Evolutionary conservation across 169 alveolate genomes (phyloP).

Genomic region (Eimeria acervulina): DNA sequence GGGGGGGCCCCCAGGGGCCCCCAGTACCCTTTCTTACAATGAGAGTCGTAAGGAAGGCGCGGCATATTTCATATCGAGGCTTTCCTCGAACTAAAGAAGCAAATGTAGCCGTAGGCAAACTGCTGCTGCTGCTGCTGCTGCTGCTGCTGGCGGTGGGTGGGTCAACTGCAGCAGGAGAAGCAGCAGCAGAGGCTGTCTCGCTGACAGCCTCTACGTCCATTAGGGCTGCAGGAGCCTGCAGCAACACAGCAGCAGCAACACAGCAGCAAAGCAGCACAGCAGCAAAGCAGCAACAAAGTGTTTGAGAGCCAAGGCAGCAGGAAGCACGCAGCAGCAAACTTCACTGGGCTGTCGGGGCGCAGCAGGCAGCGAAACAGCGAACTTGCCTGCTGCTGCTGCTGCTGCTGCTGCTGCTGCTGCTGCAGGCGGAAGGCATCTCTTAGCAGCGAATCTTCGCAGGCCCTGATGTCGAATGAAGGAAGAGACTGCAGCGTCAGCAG

Average conservation of each 20-base stretch:
- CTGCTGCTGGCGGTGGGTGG: neutral
- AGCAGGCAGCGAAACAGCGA: neutral
- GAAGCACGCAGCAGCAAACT: neutral
- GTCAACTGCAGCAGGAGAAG: conserved; percentile 31
- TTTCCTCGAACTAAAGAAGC: conserved; percentile 47
- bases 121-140: conserved; percentile 44
- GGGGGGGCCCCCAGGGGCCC: conserved; percentile 7
- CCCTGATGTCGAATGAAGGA: conserved; percentile 60
- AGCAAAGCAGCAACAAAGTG: neutral
- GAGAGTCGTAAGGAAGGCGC: conserved; percentile 51
- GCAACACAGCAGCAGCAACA: neutral
- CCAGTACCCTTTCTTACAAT: neutral
- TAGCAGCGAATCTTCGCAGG: neutral
- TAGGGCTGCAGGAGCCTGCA: neutral
- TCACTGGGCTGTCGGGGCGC: neutral
- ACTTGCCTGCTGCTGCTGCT: conserved; percentile 38
- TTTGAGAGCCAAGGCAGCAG: neutral
- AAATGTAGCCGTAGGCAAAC: conserved; percentile 21
- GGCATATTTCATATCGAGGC: conserved; percentile 41
- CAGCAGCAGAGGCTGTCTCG: neutral
- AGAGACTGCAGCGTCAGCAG: conserved; percentile 40
- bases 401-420: conserved; percentile 60
- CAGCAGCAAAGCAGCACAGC: neutral
- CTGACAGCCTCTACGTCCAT: neutral
- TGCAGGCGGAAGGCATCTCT: conserved; percentile 35